A percentile compares a stretch with the other conserved stretches of the same genome.
phyloP scores from a whole-genome alignment of 768 basidiomycete species.

The Hirschioporus abietinus region DNA sequence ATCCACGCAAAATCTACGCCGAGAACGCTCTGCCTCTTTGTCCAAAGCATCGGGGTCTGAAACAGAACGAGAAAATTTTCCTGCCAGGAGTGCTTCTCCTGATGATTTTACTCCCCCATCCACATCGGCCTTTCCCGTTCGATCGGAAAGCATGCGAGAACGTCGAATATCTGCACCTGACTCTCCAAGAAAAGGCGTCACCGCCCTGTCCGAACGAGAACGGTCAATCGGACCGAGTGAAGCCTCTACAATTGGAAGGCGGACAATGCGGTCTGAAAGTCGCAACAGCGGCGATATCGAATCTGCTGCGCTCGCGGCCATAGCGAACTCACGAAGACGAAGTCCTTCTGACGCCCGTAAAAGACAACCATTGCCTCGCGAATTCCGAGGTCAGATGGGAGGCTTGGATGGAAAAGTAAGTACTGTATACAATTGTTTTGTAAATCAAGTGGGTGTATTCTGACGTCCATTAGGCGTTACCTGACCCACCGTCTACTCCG shows the following conservation, averaged over 20 bases:
- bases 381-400: slow-evolving; percentile 38
- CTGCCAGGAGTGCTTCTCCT: slow-evolving; percentile 26
- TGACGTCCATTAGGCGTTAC: not conserved
- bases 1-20: slow-evolving; percentile 1
- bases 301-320: slow-evolving; percentile 55
- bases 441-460: slow-evolving; percentile 18
- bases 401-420: slow-evolving; percentile 39
- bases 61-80: slow-evolving; percentile 65
- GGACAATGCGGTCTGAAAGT: not conserved
- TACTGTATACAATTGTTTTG: slow-evolving; percentile 7
- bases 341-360: slow-evolving; percentile 38
- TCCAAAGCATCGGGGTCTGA: slow-evolving; percentile 63
- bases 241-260: not conserved
- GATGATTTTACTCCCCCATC: slow-evolving; percentile 36
- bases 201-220: slow-evolving; percentile 6
- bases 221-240: slow-evolving; percentile 3
- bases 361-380: slow-evolving; percentile 47
- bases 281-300: slow-evolving; percentile 33
- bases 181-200: slow-evolving; percentile 32
- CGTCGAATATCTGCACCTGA: slow-evolving; percentile 46
- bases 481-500: slow-evolving; percentile 36
- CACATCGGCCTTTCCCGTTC: slow-evolving; percentile 22
- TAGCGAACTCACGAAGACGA: slow-evolving; percentile 45
- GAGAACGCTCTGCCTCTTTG: slow-evolving; percentile 4
- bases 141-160: slow-evolving; percentile 26